Conservation (phyloP, 129 eudicot genomes). For the Mikania micrantha region DNA sequence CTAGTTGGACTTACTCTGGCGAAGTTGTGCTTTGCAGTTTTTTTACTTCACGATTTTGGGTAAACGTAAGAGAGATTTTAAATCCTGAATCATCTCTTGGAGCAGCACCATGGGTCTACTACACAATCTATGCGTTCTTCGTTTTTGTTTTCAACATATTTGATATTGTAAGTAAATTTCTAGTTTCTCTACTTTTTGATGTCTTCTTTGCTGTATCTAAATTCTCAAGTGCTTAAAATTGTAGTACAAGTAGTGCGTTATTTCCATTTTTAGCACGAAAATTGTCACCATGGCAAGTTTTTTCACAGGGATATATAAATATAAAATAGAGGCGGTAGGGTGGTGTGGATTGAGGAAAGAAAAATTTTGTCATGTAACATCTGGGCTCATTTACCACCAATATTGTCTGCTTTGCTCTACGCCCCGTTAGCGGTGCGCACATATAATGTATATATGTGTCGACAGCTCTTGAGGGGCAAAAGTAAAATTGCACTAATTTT, state of each 20-base stretch:
- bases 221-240: neutral
- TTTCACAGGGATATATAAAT: neutral
- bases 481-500: too few relatives aligned
- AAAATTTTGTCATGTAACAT: too few relatives aligned
- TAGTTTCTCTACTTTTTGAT: neutral
- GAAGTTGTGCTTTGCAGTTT: conserved; percentile 47
- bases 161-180: conserved; percentile 72
- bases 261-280: neutral
- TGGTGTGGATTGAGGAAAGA: too few relatives aligned
- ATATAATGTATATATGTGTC: too few relatives aligned
- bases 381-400: too few relatives aligned
- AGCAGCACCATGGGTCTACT: conserved; percentile 89
- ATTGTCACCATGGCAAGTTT: neutral
- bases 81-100: conserved; percentile 85
- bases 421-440: too few relatives aligned
- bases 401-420: too few relatives aligned
- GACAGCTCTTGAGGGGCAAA: too few relatives aligned
- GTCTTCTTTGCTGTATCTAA: neutral
- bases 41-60: conserved; percentile 70
- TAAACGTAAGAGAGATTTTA: conserved; percentile 52
- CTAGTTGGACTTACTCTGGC: neutral
- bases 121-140: conserved; percentile 73
- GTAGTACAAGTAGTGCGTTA: neutral
- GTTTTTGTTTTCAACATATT: conserved; percentile 92
- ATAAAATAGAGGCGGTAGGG: neutral